A percentile compares a stretch with the other conserved stretches of the same genome.
Conservation (phyloP, 352 stramenopile genomes). For the Pythium sukuiense region DNA sequence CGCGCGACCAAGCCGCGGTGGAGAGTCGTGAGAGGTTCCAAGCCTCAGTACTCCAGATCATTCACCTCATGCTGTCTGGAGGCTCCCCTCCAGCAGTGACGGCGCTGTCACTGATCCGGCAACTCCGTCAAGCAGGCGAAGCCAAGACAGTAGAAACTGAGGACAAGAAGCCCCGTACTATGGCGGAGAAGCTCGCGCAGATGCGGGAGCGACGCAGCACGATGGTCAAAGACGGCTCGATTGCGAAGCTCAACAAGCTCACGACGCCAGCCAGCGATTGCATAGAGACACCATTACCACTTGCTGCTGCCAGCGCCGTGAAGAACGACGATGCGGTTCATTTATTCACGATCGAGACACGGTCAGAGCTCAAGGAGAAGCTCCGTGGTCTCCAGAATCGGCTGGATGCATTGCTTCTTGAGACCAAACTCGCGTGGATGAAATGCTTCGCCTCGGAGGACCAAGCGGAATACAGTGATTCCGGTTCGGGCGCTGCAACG, state of each 20-base stretch:
- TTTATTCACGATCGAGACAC: constrained; percentile 66
- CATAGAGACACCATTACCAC: background rate
- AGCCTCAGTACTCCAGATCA: background rate
- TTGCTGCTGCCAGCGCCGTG: no score
- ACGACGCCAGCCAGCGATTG: background rate
- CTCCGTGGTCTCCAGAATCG: constrained; percentile 40
- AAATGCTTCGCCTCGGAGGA: constrained; percentile 38
- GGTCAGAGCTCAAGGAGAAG: constrained; percentile 46
- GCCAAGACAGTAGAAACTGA: background rate
- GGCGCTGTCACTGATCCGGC: background rate
- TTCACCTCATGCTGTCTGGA: background rate
- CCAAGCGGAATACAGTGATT: background rate
- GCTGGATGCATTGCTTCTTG: constrained; percentile 45
- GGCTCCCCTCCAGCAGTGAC: background rate
- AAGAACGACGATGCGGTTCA: constrained; percentile 33
- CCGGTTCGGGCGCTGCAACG: constrained; percentile 10
- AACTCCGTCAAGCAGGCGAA: background rate
- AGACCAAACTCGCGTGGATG: constrained; percentile 65
- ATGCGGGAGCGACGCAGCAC: constrained; percentile 19
- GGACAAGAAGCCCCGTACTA: constrained; percentile 9
- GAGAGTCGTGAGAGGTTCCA: background rate
- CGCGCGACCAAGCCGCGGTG: background rate
- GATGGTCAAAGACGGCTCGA: constrained; percentile 12
- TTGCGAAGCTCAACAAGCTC: background rate
- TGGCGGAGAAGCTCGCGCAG: constrained; percentile 28